Evolutionary conservation across 2,329 filamentous ascomycete species (phyloP), one percentile per base, ranked within the genome.

Genomic region (Pseudogymnoascus sp.): DNA sequence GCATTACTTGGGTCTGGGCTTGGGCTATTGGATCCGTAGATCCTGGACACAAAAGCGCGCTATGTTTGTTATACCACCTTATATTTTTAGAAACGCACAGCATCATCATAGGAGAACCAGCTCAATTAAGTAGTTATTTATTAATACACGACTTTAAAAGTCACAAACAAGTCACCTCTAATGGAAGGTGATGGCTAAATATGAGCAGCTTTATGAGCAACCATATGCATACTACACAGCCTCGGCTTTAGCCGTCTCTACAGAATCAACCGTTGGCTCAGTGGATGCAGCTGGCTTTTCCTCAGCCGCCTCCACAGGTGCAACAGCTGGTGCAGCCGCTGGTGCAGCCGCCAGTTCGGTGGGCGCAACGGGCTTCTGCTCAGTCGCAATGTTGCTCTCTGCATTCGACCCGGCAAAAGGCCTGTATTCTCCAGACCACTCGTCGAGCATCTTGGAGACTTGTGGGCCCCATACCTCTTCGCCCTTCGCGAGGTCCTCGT

Each of bases 401-500:
- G 59, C 59, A 40, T 40, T 60, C 7, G 59, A 60, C 34, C 59
- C 59, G 36, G 59, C 59, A 42, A 60, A 60, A 14, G 64, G 64
- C 38, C 28, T 49, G 36, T 63, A 64, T 56, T 64, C 69, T n/a
- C 65, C 62, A 34, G 67, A 60, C 72, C 72, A 74, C 12, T 67
- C 68, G 49, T 73, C 68, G 16, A 91, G 75, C 72, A 87, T 80
- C 14, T 74, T 73, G 69, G 82, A 74, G 0, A 97, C 81, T 73
- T 91, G 84, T 0, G 91, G 89, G 0, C 84, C 90, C 93, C 93
- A 97, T 7, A 90, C 84, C 0, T 86, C 82, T 74, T 96, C 91
- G 1, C 90, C 91, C 67, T 87, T 84, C 63, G 81, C 81, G 3
- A 97, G 77, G 66, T 96, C 91, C 9, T 84, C 79, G 72, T 89